Base-by-base conservation (phyloP, 176 grass and related monocot genomes). In the Carex myosuroides region DNA sequence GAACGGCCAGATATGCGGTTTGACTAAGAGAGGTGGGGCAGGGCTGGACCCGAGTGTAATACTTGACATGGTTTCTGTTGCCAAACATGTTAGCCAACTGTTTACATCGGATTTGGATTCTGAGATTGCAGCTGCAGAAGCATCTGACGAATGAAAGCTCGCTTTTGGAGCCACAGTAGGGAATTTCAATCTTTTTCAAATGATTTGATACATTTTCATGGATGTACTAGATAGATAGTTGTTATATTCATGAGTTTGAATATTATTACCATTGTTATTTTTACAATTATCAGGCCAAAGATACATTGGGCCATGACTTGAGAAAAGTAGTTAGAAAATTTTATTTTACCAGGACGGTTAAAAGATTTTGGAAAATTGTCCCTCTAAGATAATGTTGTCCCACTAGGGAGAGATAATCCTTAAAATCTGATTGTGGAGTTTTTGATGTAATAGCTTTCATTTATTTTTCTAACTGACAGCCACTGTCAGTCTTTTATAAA, bases 11-110 rank as follows among this genome's bases (percentile, higher is more conserved):
- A 88, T 97, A 50, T 92, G 94, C 7, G 94, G 92, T 78, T 50
- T 97, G 79, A 92, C 90, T 14, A 97, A 97, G 70, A 86, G 92
- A 26, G 94, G 94, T 5, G 94, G 87, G 5, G 85, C 94, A 50
- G 90, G 90, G 20, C 71, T 97, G 87, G 94, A 97, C 69, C 92
- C 92, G 3, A 97, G 90, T 60, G 64, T 97, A 56, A 84, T 97
- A 50, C 88, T 91, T 7, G 92, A 97, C 81, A 92, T 97, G 94
- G 89, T 97, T 80, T 94, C 94, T 2, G 92, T 94, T 0, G 90
- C 92, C 41, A 94, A 89, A 84, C 86, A 90, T 79, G 90, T 91
- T 17, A 89, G 90, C 58, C 88, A 92, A 37, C 87, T 85, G 73
- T 85, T 92, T 29, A 86, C 91, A 54, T 75, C 85, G 1, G 20